These are phyloP conservation scores for Hyaloscypha finlandica DNA, from an alignment of 495 filamentous ascomycete species.

Conservation along the genomic window DNA sequence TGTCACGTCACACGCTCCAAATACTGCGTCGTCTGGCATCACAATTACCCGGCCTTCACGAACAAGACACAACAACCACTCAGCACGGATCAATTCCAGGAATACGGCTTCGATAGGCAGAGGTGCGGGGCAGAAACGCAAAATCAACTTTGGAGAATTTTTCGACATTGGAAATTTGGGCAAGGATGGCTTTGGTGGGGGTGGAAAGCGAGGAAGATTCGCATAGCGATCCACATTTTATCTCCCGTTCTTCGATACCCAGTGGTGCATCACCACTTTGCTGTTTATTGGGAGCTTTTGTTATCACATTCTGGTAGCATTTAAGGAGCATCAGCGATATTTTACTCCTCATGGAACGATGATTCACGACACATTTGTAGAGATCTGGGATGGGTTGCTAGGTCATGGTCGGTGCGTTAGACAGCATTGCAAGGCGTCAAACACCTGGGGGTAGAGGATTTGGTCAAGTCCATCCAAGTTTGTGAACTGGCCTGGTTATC, in stretches of 20 bases:
- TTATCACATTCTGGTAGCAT: neutral
- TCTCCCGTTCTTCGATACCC: conserved; percentile 16
- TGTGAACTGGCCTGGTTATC: neutral
- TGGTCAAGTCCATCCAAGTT: neutral
- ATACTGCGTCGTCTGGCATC: conserved; percentile 29
- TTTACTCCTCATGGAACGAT: conserved; percentile 10
- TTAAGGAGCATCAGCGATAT: conserved; percentile 14
- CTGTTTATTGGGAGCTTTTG: conserved; percentile 2
- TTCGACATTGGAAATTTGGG: conserved; percentile 75
- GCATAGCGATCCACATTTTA: conserved; percentile 41
- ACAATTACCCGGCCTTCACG: conserved; percentile 49
- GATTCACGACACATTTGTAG: conserved; percentile 20
- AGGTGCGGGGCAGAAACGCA: conserved; percentile 76
- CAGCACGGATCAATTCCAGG: conserved; percentile 45
- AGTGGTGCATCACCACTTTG: neutral
- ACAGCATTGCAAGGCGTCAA: conserved; percentile 16
- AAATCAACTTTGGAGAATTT: conserved; percentile 74
- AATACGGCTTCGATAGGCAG: conserved; percentile 48
- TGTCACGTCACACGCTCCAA: conserved; percentile 38
- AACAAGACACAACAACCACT: conserved; percentile 48
- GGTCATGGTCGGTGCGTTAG: neutral
- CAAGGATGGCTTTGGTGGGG: conserved; percentile 65
- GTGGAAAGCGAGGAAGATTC: conserved; percentile 72
- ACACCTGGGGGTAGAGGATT: neutral
- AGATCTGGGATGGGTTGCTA: conserved; percentile 2